Conservation (phyloP, 495 filamentous ascomycete genomes). For the Penicillium egyptiacum region DNA sequence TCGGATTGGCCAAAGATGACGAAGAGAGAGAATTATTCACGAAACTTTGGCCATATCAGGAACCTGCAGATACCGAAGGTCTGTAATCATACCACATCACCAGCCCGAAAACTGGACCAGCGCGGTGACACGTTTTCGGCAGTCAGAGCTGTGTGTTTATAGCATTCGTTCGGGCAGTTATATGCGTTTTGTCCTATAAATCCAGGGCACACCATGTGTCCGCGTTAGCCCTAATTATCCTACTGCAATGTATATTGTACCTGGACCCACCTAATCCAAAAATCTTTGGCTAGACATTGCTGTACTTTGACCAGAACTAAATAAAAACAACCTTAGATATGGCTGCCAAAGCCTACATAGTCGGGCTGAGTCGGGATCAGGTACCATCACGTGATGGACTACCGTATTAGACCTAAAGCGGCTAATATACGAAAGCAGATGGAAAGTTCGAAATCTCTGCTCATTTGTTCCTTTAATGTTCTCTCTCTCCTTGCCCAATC, state of each 20-base stretch:
- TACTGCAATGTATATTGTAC: not conserved
- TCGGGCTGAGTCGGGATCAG: not conserved
- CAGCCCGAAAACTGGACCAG: no score
- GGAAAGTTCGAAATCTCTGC: conserved; percentile 3
- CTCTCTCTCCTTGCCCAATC: conserved; percentile 8
- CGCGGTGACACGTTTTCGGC: not conserved
- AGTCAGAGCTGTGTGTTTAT: not conserved
- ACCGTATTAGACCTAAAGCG: not conserved
- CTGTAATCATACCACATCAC: no score
- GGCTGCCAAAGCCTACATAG: not conserved
- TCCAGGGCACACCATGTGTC: not conserved
- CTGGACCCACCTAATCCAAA: not conserved
- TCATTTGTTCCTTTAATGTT: conserved; percentile 1
- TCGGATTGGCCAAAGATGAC: conserved; percentile 12
- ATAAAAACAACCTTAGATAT: not conserved
- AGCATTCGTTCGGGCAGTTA: not conserved
- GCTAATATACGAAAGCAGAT: not conserved
- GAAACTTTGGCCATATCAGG: conserved; percentile 42
- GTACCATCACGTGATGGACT: not conserved
- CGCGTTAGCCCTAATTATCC: not conserved
- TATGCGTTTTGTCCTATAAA: not conserved
- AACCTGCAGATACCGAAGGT: conserved; percentile 2
- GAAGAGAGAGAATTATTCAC: conserved; percentile 17
- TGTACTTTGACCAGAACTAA: not conserved
- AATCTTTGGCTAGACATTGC: not conserved